Evolutionary conservation across 345 rosid species (phyloP).

Genomic region (Brassica napus): DNA sequence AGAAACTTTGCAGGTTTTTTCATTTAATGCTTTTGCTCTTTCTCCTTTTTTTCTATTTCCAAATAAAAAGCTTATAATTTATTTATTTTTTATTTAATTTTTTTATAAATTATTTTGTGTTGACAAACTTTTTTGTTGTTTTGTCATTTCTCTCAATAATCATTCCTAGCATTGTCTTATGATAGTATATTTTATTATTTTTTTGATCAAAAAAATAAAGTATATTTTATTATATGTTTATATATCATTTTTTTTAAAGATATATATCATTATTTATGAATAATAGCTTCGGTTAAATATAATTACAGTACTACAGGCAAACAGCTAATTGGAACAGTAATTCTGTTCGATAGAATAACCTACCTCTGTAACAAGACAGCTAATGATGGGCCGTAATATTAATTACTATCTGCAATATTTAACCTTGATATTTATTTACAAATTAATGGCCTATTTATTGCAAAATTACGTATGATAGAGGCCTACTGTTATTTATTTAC

Average conservation of each 20-base stretch:
- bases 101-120: not conserved
- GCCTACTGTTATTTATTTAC: not conserved
- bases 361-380: conserved; percentile 22
- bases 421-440: conserved; percentile 6
- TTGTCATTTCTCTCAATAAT: not conserved
- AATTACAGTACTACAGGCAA: too few species aligned
- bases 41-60: not conserved
- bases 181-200: not conserved
- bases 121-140: not conserved
- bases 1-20: conserved; percentile 41
- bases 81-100: not conserved
- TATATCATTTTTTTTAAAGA: too few species aligned
- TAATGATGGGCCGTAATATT: conserved; percentile 25
- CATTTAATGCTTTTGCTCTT: conserved; percentile 37
- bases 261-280: too few species aligned
- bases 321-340: not conserved
- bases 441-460: not conserved
- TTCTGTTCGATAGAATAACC: not conserved
- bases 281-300: too few species aligned
- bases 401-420: conserved; percentile 14
- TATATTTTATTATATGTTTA: too few species aligned
- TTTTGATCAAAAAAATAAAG: too few species aligned
- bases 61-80: not conserved
- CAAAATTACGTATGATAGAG: not conserved
- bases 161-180: not conserved